phyloP scores from a whole-genome alignment of 805 yeast species.

The Saccharomycopsis sp. region DNA sequence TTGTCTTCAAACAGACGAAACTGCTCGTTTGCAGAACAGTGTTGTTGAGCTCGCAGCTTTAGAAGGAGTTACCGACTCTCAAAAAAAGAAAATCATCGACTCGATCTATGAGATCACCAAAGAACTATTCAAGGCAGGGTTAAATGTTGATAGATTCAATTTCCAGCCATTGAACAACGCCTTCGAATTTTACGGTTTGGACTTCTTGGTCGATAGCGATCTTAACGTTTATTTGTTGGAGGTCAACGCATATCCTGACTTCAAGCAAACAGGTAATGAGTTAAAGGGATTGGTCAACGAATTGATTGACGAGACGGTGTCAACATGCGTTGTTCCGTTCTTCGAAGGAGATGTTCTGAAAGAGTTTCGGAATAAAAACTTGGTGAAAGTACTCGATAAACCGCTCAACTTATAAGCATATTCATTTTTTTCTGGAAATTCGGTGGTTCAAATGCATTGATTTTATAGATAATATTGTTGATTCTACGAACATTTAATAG shows the following conservation, averaged over 20 bases:
- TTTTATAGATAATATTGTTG: background rate
- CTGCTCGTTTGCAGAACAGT: constrained; percentile 30
- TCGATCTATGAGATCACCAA: constrained; percentile 56
- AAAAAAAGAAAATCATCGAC: constrained; percentile 37
- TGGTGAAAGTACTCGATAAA: constrained; percentile 36
- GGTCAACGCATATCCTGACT: constrained; percentile 92
- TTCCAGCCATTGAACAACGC: constrained; percentile 79
- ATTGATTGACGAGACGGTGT: constrained; percentile 53
- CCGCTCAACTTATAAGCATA: background rate
- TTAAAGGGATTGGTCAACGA: constrained; percentile 60
- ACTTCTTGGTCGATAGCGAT: constrained; percentile 64
- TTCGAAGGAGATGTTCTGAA: constrained; percentile 23
- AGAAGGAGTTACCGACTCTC: constrained; percentile 26
- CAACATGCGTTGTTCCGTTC: constrained; percentile 44
- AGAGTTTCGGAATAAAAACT: constrained; percentile 20
- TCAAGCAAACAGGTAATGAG: constrained; percentile 86
- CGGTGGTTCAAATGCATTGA: background rate
- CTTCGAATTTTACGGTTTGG: constrained; percentile 83
- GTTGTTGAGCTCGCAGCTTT: constrained; percentile 65
- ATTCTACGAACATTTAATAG: too few species aligned
- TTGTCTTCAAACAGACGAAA: constrained; percentile 63
- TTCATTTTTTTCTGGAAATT: background rate
- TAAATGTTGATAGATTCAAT: constrained; percentile 71
- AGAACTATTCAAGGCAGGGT: constrained; percentile 77
- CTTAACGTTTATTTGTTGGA: constrained; percentile 60